These are phyloP conservation scores for Brettanomyces sp. DNA, from an alignment of 805 yeast genomes.

Conservation along the genomic window DNA sequence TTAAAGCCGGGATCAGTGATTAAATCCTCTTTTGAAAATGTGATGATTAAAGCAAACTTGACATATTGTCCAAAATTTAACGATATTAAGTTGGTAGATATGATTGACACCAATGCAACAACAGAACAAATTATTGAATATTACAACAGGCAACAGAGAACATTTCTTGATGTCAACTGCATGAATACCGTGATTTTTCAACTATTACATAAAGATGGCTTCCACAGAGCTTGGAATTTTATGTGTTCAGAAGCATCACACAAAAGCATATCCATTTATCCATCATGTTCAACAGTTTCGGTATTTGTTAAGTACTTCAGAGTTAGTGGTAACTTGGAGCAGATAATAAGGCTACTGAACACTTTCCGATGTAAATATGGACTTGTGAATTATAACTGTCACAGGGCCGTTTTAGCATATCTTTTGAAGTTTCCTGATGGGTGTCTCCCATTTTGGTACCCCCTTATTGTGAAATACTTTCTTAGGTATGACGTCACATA, in stretches of 20 bases:
- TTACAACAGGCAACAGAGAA: constrained; percentile 3
- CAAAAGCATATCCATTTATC: constrained; percentile 2
- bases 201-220: constrained; percentile 6
- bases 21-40: constrained; percentile 7
- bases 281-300: constrained; percentile 14
- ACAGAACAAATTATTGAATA: constrained; percentile 8
- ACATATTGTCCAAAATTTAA: constrained; percentile 6
- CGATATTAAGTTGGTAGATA: constrained; percentile 12
- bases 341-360: constrained; percentile 11
- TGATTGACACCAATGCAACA: constrained; percentile 6
- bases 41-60: constrained; percentile 3
- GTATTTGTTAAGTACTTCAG: constrained; percentile 13
- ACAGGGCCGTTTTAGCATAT: constrained; percentile 9
- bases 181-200: constrained; percentile 16
- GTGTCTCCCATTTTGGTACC: constrained; percentile 10
- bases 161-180: constrained; percentile 10
- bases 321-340: constrained; percentile 3
- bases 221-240: constrained; percentile 14
- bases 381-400: constrained; percentile 11
- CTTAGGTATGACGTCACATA: constrained; percentile 9
- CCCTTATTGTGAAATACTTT: constrained; percentile 11
- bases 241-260: constrained; percentile 3
- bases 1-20: constrained; percentile 10
- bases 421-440: constrained; percentile 5
- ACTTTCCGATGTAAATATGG: constrained; percentile 7